Conservation (phyloP, 495 filamentous ascomycete species). For the Halenospora varia region DNA sequence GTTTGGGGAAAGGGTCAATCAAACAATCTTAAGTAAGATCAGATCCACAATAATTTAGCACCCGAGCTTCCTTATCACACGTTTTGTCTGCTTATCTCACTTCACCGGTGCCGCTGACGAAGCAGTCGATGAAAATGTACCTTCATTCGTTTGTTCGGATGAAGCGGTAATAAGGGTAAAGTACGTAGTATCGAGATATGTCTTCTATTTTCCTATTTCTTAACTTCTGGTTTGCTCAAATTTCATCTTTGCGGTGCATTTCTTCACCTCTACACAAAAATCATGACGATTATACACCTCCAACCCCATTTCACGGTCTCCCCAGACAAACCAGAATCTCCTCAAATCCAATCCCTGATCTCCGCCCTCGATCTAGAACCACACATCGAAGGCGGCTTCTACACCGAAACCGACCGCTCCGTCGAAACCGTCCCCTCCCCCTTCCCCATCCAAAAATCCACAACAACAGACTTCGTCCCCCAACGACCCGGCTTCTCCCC, state of each 20-base stretch:
- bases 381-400: constrained; percentile 66
- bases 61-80: not conserved
- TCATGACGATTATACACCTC: constrained; percentile 7
- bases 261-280: too few relatives aligned
- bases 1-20: too few relatives aligned
- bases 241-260: too few relatives aligned
- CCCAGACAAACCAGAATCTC: constrained; percentile 29
- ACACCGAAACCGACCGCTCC: constrained; percentile 57
- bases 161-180: too few relatives aligned
- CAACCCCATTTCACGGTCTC: constrained; percentile 26
- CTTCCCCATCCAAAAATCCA: constrained; percentile 30
- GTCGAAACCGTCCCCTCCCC: constrained; percentile 44
- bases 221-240: too few relatives aligned
- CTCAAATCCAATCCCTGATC: constrained; percentile 37
- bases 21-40: not conserved
- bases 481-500: constrained; percentile 32
- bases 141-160: too few relatives aligned
- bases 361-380: constrained; percentile 36
- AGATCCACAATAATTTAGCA: not conserved
- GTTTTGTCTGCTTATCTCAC: not conserved
- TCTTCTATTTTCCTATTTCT: not conserved
- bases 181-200: too few relatives aligned
- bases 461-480: constrained; percentile 18
- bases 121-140: too few relatives aligned
- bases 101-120: not conserved